These are phyloP conservation scores for Mycena capillaripes DNA, from an alignment of 768 basidiomycete species.

Conservation along the genomic window DNA sequence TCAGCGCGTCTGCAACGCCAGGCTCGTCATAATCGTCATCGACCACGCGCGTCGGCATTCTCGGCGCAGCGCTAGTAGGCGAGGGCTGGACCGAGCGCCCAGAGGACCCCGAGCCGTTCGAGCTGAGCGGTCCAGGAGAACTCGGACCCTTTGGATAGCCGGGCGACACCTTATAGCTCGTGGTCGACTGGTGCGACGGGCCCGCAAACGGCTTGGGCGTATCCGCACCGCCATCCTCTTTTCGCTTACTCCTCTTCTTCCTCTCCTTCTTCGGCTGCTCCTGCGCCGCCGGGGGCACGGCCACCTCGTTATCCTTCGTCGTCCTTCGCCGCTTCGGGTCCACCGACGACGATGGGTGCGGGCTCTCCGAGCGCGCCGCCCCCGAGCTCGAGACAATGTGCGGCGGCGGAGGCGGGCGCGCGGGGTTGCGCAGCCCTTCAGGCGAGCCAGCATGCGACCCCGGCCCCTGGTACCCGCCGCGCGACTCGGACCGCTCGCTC, in stretches of 20 bases:
- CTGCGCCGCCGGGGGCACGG: constrained; percentile 48
- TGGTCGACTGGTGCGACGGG: constrained; percentile 42
- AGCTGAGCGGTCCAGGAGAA: constrained; percentile 76
- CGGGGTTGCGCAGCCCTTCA: constrained; percentile 40
- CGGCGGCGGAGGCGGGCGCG: constrained; percentile 43
- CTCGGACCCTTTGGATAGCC: constrained; percentile 57
- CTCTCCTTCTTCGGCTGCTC: constrained; percentile 69
- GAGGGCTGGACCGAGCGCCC: constrained; percentile 79
- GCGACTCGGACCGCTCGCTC: constrained; percentile 50
- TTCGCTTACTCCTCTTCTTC: constrained; percentile 58
- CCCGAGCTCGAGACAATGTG: constrained; percentile 22
- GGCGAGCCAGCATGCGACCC: constrained; percentile 51
- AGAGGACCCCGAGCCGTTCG: constrained; percentile 73
- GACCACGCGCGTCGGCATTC: constrained; percentile 75
- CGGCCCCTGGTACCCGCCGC: constrained; percentile 57
- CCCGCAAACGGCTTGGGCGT: constrained; percentile 57
- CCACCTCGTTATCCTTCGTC: constrained; percentile 65
- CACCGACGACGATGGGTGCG: constrained; percentile 12
- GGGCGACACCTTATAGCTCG: constrained; percentile 46
- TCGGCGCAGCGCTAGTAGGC: constrained; percentile 72
- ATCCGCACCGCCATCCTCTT: constrained; percentile 63
- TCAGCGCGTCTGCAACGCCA: constrained; percentile 87
- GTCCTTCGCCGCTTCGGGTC: constrained; percentile 52
- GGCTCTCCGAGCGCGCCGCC: constrained; percentile 64
- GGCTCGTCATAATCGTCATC: constrained; percentile 96